Percentiles rank a stretch among this genome's conserved stretches.
Conservation (phyloP, 495 filamentous ascomycete genomes). For the Bacidia rubella region DNA sequence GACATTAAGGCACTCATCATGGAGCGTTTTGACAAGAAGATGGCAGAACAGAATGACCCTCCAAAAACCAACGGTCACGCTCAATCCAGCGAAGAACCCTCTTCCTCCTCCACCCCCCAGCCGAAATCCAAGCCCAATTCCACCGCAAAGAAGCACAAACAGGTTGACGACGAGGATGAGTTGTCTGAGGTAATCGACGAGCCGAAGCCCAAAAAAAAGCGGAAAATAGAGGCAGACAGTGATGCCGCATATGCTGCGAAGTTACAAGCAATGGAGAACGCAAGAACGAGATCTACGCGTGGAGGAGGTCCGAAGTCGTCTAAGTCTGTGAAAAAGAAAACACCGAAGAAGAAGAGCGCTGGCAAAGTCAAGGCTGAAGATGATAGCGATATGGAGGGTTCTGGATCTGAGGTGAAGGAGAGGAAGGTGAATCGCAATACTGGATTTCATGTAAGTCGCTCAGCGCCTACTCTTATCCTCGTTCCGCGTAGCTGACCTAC, state of each 20-base stretch:
- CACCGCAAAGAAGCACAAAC: constrained; percentile 51
- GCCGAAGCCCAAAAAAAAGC: constrained; percentile 36
- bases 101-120: constrained; percentile 14
- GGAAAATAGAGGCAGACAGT: constrained; percentile 47
- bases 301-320: constrained; percentile 44
- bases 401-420: constrained; percentile 46
- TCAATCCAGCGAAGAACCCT: constrained; percentile 9
- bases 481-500: constrained; percentile 1
- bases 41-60: constrained; percentile 31
- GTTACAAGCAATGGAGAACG: constrained; percentile 86
- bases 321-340: constrained; percentile 45
- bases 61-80: constrained; percentile 22
- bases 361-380: constrained; percentile 65
- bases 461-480: too few species aligned
- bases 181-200: constrained; percentile 33
- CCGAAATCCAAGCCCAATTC: constrained; percentile 39
- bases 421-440: constrained; percentile 49
- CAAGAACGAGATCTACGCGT: constrained; percentile 56
- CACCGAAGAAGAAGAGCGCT: constrained; percentile 48
- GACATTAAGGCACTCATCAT: constrained; percentile 74
- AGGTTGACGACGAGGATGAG: constrained; percentile 35
- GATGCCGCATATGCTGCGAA: constrained; percentile 76
- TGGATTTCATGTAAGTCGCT: constrained; percentile 50
- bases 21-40: constrained; percentile 75
- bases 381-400: constrained; percentile 61